phyloP scores from a whole-genome alignment of 306 rosid genomes.

The Cucumis hystrix region DNA sequence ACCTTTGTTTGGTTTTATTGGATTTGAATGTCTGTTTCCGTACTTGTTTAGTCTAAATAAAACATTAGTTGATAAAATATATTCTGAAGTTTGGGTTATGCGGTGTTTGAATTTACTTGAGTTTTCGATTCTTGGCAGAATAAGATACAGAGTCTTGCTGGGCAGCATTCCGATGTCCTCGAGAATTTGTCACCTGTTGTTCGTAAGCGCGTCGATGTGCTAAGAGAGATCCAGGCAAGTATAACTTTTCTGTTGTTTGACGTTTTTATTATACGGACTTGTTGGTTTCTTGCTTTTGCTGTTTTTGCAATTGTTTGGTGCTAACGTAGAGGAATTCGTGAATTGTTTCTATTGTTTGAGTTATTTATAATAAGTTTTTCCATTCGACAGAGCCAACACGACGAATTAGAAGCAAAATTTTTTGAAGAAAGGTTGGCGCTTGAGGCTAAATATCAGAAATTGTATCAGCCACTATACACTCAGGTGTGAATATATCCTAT shows the following conservation, averaged over 20 bases:
- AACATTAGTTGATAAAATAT: not conserved
- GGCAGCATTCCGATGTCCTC: constrained; percentile 61
- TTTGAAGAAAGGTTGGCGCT: constrained; percentile 89
- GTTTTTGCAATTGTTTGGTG: not conserved
- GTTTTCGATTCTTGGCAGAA: constrained; percentile 22
- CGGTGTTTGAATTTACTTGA: not conserved
- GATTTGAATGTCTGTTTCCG: not conserved
- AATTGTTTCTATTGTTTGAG: not conserved
- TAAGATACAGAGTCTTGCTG: constrained; percentile 77
- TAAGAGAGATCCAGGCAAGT: constrained; percentile 74
- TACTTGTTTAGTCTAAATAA: not conserved
- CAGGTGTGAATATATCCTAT: constrained; percentile 29
- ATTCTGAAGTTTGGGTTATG: not conserved
- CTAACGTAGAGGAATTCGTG: not conserved
- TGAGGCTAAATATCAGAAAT: constrained; percentile 78
- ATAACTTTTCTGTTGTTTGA: not conserved
- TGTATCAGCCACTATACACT: constrained; percentile 61
- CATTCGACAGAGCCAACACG: constrained; percentile 53
- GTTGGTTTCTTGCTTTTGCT: not conserved
- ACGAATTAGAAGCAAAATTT: constrained; percentile 66
- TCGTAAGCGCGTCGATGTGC: constrained; percentile 78
- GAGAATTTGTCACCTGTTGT: constrained; percentile 49
- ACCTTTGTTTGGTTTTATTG: too few species aligned
- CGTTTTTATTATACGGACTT: not conserved
- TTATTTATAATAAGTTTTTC: not conserved